Base-by-base conservation (phyloP, 2,329 filamentous ascomycete species). In the Rutstroemia sydowiana region DNA sequence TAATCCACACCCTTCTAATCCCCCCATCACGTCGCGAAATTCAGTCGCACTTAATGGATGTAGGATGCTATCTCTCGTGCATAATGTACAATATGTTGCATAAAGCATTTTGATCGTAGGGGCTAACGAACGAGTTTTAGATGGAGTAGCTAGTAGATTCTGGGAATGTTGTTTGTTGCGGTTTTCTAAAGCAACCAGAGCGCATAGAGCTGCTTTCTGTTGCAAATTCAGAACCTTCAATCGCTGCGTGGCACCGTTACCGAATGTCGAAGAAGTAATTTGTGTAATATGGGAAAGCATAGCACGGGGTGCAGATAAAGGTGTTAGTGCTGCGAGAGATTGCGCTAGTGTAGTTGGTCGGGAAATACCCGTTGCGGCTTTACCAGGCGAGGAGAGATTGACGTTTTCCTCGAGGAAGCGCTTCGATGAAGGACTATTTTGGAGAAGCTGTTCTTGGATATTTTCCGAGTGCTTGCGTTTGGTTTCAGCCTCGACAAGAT, bases 191-290 rank as follows among this genome's bases (percentile, higher is more conserved):
- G 89, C 88, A 36, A 92, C 78, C 13, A 98, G 75, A 0, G 92
- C 82, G 71, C 93, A 98, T 9, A 98, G 76, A 0, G 92, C 90
- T 3, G 92, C 93, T 68, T 95, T 97, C 69, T 98, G 93, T 66
- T 98, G 95, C 2, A 98, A 77, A 66, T 97, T 98, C 52, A 98
- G 79, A 4, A 84, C 83, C 68, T 87, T 85, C 13, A 98, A 80
- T 53, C 93, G 82, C 61, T 96, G 89, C 11, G 77, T 81, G 1
- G 90, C 87, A 32, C 91, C 91, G 61, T 96, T 92, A 66, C 87
- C 88, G 69, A 98, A 96, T 1, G 89, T 87, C 3, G 88, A 82
- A 0, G 91, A 83, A 0, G 93, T 95, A 55, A 97, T 85, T 62
- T 88, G 90, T 65, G 93, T 95, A 63, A 98, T 81, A 66, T 98